Conservation (phyloP, 352 stramenopile species). For the Phytophthora syringae region DNA sequence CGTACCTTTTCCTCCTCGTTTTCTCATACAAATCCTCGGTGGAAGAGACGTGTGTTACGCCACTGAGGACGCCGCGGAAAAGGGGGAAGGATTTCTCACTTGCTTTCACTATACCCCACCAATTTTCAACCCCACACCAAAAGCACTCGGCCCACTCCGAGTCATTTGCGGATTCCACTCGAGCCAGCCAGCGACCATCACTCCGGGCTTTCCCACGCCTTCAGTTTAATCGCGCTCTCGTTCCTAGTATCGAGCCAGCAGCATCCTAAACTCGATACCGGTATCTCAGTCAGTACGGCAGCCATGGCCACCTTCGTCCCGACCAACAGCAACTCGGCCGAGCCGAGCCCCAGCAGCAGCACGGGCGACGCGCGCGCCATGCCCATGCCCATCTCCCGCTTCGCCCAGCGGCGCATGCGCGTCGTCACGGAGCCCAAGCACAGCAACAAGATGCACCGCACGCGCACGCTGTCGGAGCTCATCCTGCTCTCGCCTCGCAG, state of each 20-base stretch:
- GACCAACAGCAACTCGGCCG: slow-evolving; percentile 19
- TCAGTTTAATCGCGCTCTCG: too few relatives aligned
- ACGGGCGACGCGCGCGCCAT: slow-evolving; percentile 18
- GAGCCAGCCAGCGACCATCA: slow-evolving; percentile 26
- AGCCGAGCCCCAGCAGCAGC: slow-evolving; percentile 36
- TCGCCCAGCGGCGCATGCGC: slow-evolving; percentile 68
- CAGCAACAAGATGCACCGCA: slow-evolving; percentile 89
- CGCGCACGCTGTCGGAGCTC: slow-evolving; percentile 75
- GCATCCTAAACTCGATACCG: too few relatives aligned
- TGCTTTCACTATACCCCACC: slow-evolving; percentile 27
- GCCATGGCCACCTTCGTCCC: slow-evolving; percentile 36
- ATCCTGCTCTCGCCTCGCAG: slow-evolving; percentile 76
- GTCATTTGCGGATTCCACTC: slow-evolving; percentile 49
- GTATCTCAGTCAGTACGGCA: slow-evolving; percentile 21
- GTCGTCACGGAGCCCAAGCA: slow-evolving; percentile 87
- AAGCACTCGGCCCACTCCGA: neutral
- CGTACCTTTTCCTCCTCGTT: slow-evolving; percentile 33
- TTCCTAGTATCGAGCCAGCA: too few relatives aligned
- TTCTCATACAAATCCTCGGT: slow-evolving; percentile 40
- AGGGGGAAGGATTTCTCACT: too few relatives aligned
- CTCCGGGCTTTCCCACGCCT: slow-evolving; percentile 7
- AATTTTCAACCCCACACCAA: slow-evolving; percentile 23
- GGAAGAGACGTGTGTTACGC: slow-evolving; percentile 47
- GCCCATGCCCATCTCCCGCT: slow-evolving; percentile 42
- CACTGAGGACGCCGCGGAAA: slow-evolving; percentile 45